phyloP scores from a whole-genome alignment of 768 basidiomycete species.

The Leccinum disarticulatum region DNA sequence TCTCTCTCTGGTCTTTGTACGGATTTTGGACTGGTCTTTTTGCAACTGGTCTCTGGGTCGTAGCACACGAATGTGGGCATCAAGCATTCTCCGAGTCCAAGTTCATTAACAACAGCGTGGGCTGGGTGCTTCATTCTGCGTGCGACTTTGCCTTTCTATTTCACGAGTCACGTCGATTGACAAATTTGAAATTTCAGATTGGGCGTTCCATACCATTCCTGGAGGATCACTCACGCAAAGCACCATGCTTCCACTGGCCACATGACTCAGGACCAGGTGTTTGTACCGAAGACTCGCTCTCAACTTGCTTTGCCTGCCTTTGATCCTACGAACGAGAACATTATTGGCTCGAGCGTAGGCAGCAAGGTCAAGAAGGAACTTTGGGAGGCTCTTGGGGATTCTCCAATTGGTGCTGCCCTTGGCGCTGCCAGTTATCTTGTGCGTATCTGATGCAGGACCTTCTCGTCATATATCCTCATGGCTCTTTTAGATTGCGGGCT shows the following conservation, averaged over 20 bases:
- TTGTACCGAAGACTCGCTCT: conserved; percentile 87
- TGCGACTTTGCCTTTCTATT: conserved; percentile 37
- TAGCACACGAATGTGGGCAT: conserved; percentile 95
- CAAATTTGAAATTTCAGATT: conserved; percentile 49
- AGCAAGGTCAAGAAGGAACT: conserved; percentile 71
- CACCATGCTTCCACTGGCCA: conserved; percentile 96
- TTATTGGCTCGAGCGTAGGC: conserved; percentile 61
- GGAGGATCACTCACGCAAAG: conserved; percentile 91
- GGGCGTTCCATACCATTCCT: conserved; percentile 95
- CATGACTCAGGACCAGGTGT: conserved; percentile 94
- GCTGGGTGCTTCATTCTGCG: conserved; percentile 91
- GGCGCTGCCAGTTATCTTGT: conserved; percentile 62
- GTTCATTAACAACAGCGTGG: conserved; percentile 86
- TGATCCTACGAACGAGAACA: conserved; percentile 65
- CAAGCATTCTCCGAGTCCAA: conserved; percentile 95
- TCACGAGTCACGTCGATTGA: conserved; percentile 25
- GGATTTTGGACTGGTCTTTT: conserved; percentile 82
- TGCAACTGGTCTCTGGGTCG: conserved; percentile 90
- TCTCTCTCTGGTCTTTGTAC: conserved; percentile 79
- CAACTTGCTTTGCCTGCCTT: conserved; percentile 63
- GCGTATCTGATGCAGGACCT: conserved; percentile 17
- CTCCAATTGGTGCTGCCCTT: conserved; percentile 70
- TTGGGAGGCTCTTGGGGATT: conserved; percentile 87
- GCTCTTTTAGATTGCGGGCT: conserved; percentile 63
- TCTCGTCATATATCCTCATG: neutral